A percentile compares a stretch with the other conserved stretches of the same genome.
Evolutionary conservation across 768 basidiomycete genomes (phyloP).

Genomic region (Cystobasidium onofrii): DNA sequence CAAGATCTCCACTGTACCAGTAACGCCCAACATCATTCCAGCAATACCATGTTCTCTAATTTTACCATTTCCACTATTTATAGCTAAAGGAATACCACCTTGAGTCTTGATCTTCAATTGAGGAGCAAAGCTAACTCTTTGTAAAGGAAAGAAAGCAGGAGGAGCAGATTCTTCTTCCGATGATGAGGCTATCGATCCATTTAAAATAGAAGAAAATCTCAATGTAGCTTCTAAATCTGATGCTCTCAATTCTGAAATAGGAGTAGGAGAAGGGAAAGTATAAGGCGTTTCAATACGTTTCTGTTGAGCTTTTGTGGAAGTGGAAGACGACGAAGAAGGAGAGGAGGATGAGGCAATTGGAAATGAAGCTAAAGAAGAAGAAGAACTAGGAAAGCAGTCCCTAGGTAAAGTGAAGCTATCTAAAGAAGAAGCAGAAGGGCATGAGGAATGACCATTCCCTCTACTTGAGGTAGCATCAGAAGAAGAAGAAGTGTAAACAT

Average conservation of each 20-base stretch:
- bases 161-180: conserved; percentile 37
- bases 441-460: not conserved
- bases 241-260: not conserved
- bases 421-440: not conserved
- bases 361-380: not conserved
- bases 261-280: conserved; percentile 18
- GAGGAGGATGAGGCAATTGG: not conserved
- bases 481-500: not conserved
- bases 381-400: conserved; percentile 25
- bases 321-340: not conserved
- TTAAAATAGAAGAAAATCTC: not conserved
- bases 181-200: not conserved
- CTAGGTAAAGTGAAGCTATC: conserved; percentile 6
- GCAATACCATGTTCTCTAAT: conserved; percentile 31
- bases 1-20: conserved; percentile 41
- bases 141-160: conserved; percentile 42
- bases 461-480: not conserved
- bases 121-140: conserved; percentile 41
- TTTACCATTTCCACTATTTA: not conserved
- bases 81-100: conserved; percentile 34
- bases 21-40: conserved; percentile 42
- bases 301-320: not conserved
- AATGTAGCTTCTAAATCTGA: conserved; percentile 14
- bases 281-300: conserved; percentile 14
- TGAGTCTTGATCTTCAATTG: conserved; percentile 36